These are phyloP conservation scores for Trichoderma guizhouense DNA, from an alignment of 2,329 filamentous ascomycete genomes.

Conservation along the genomic window DNA sequence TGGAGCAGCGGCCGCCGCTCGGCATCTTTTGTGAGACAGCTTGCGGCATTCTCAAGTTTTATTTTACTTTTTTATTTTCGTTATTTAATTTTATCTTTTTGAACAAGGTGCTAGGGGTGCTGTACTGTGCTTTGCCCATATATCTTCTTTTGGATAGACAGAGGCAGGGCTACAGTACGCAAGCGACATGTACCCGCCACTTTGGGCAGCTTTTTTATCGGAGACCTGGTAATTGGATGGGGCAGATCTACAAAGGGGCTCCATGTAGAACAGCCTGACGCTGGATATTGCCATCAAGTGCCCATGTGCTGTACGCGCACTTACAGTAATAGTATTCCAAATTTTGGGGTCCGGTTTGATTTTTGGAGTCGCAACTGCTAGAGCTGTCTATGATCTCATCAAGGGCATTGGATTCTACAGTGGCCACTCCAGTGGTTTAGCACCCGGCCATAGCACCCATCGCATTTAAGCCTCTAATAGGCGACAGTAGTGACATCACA, in stretches of 20 bases:
- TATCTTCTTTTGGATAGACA: neutral
- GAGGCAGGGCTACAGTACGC: neutral
- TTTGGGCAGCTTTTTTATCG: neutral
- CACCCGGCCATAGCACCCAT: neutral
- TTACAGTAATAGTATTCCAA: neutral
- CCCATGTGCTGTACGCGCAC: neutral
- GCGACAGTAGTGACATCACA: constrained; percentile 7
- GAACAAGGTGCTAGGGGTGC: neutral
- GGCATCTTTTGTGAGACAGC: neutral
- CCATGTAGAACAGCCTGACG: neutral
- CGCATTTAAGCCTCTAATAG: neutral
- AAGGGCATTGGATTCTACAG: neutral
- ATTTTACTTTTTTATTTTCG: too few relatives aligned
- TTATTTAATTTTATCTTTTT: neutral
- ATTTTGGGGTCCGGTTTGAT: neutral
- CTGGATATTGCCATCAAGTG: neutral
- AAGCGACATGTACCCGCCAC: neutral
- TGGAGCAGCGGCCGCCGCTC: neutral
- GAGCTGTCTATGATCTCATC: neutral
- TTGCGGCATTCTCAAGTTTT: neutral
- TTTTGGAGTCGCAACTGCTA: neutral
- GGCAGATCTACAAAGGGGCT: neutral
- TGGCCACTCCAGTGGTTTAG: neutral
- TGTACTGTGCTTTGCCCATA: neutral
- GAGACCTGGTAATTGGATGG: neutral